A percentile compares a stretch with the other conserved stretches of the same genome.
Evolutionary conservation across 2,329 filamentous ascomycete genomes (phyloP).

Genomic region (Lasiodiplodia gonubiensis): DNA sequence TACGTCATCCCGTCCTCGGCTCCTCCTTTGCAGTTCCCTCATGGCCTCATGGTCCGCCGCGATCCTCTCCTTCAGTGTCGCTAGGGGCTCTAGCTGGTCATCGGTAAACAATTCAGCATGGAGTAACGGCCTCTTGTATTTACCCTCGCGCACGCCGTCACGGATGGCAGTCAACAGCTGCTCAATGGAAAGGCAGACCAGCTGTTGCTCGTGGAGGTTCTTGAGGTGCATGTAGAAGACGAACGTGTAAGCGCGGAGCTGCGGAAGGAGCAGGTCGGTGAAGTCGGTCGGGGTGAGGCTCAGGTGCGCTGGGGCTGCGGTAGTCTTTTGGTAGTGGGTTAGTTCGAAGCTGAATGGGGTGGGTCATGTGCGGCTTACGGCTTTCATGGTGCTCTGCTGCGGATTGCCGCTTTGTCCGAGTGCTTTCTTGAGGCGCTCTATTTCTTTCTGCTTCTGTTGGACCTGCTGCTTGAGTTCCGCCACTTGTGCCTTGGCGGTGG

Average conservation of each 20-base stretch:
- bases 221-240: background rate
- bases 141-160: background rate
- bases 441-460: background rate
- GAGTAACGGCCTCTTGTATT: background rate
- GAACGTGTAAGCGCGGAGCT: background rate
- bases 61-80: background rate
- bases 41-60: background rate
- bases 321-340: background rate
- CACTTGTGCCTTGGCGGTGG: background rate
- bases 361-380: background rate
- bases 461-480: background rate
- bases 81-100: background rate
- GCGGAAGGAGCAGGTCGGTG: background rate
- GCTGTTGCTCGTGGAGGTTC: background rate
- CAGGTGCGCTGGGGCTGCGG: background rate
- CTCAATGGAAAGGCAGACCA: background rate
- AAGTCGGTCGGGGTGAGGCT: background rate
- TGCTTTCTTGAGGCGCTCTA: background rate
- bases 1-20: background rate
- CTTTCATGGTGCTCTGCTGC: background rate
- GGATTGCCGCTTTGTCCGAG: background rate
- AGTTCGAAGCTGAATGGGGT: background rate
- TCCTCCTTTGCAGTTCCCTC: background rate
- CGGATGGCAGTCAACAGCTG: background rate
- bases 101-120: background rate